A percentile compares a stretch with the other conserved stretches of the same genome.
phyloP scores from a whole-genome alignment of 768 basidiomycete species.

The Kwoniella dejecticola region DNA sequence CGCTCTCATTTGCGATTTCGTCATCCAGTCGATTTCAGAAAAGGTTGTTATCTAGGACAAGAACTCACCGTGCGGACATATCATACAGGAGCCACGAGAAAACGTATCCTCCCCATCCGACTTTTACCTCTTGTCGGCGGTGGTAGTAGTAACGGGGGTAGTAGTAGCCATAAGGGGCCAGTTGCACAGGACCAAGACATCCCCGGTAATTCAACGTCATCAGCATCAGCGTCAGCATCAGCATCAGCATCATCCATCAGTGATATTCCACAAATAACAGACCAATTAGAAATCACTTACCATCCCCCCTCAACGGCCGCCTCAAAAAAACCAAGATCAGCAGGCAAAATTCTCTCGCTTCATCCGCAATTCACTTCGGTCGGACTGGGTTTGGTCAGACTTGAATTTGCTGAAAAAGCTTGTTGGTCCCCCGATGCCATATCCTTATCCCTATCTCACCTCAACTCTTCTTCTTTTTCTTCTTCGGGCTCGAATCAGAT shows the following conservation, averaged over 20 bases:
- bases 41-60: conserved; percentile 98
- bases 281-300: conserved; percentile 32
- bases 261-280: too few species aligned
- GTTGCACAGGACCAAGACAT: too few species aligned
- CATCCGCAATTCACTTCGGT: conserved; percentile 57
- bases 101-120: conserved; percentile 80
- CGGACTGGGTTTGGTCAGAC: conserved; percentile 76
- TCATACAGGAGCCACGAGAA: conserved; percentile 86
- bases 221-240: conserved; percentile 16
- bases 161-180: too few species aligned
- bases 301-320: conserved; percentile 37
- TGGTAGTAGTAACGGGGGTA: too few species aligned
- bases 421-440: too few species aligned
- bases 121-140: conserved; percentile 59
- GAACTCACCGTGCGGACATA: conserved; percentile 95
- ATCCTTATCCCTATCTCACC: too few species aligned
- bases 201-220: conserved; percentile 6
- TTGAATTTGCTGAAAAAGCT: conserved; percentile 69
- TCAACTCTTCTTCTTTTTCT: conserved; percentile 2
- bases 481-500: too few species aligned
- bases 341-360: conserved; percentile 69
- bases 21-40: conserved; percentile 96
- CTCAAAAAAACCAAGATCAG: conserved; percentile 66
- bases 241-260: conserved; percentile 9
- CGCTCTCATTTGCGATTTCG: too few species aligned